A percentile compares a stretch with the other conserved stretches of the same genome.
Evolutionary conservation across 2,329 filamentous ascomycete genomes (phyloP).

Genomic region (Arthroderma uncinatum): DNA sequence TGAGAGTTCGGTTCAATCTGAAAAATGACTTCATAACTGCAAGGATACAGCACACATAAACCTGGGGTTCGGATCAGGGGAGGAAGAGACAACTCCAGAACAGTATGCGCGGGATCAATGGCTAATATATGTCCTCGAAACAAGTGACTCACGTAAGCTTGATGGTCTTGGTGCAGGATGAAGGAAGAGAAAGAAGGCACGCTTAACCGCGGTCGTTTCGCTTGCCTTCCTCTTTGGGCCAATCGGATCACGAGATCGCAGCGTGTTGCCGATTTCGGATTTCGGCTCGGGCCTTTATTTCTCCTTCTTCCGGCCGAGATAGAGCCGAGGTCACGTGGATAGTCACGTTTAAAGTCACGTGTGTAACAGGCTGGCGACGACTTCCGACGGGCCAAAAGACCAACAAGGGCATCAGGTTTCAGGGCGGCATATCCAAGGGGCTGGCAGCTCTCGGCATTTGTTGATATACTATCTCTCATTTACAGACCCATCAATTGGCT

Average conservation of each 20-base stretch:
- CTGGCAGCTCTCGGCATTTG: background rate
- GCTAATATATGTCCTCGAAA: background rate
- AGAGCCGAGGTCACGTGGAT: background rate
- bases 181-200: background rate
- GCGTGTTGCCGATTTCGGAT: background rate
- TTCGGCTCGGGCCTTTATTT: background rate
- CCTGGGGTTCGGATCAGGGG: background rate
- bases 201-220: conserved; percentile 1
- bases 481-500: background rate
- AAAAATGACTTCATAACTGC: conserved; percentile 9
- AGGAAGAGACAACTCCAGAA: conserved; percentile 5
- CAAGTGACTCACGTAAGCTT: background rate
- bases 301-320: background rate
- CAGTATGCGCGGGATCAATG: background rate
- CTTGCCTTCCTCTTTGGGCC: background rate
- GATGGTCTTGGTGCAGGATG: background rate
- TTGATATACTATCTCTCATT: background rate
- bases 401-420: too few relatives aligned
- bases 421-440: too few relatives aligned
- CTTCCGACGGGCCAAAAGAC: too few relatives aligned
- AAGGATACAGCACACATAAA: conserved; percentile 1
- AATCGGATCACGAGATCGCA: background rate
- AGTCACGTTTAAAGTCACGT: background rate
- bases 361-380: too few relatives aligned
- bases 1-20: conserved; percentile 4